Base-by-base conservation (phyloP, 2,329 filamentous ascomycete genomes). In the Dothidotthia symphoricarpi region DNA sequence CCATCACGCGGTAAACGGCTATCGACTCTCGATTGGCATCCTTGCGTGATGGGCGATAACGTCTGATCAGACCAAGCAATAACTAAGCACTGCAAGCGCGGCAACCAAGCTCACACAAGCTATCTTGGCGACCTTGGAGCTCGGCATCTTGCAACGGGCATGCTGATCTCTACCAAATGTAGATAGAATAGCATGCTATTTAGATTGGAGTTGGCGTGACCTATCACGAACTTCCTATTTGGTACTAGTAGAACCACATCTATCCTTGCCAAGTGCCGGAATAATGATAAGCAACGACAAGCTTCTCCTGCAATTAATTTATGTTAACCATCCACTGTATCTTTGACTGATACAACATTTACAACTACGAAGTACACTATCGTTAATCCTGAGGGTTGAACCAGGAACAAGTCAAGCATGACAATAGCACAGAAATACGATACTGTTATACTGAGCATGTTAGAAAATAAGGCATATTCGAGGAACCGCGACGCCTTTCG, bases 71-170 rank as follows among this genome's bases (percentile, higher is more conserved):
- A 28, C 3, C 25, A 36, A 31, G 13, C 28, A 37, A 16, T 32
- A 24, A 13, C 13, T 8, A 28, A 24, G 19, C 25, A 14, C 38
- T 32, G 28, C 35, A 29, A 7, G 16, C 13, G 16, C 24, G 40
- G 28, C 28, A 22, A 28, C 35, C 35, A 43, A 43, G 40, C 40
- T 43, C 40, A 39, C 13, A 29, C 40, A 43, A 43, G 40, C 40
- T 36, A 26, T 5, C 36, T 43, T 43, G 36, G 40, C 35, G 34
- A 16, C n/a, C 25, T 28, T 28, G 11, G 6, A 26, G 10, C 26
- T 11, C 15, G 25, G 24, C 27, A 25, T 24, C 3, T 28, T 13
- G 5, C 13, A 11, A n/a, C 1, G 22, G 2, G 24, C 31, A 38
- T 42, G 15, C 28, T 17, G n/a, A 7, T 7, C 16, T 17, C 13